Percentiles rank a stretch among this genome's conserved stretches.
Conservation (phyloP, 2,329 filamentous ascomycete species). For the Fusarium sulawesiense region DNA sequence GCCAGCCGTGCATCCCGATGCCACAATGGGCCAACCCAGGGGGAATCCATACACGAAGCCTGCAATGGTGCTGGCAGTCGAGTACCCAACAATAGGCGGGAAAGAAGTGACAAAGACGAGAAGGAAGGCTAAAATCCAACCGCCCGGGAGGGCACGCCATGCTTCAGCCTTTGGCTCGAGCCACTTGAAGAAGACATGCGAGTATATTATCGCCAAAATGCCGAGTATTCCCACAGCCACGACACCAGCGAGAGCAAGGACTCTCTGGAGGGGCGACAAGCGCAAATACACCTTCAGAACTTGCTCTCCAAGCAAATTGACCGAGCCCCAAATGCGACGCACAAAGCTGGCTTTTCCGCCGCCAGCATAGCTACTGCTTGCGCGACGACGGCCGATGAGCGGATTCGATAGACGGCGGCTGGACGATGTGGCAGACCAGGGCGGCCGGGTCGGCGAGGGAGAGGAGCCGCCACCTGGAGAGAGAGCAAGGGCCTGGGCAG, state of each 20-base stretch:
- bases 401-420: conserved; percentile 57
- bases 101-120: conserved; percentile 83
- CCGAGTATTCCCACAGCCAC: conserved; percentile 65
- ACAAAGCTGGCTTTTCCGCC: conserved; percentile 43
- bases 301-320: conserved; percentile 58
- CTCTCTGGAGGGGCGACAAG: conserved; percentile 70
- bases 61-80: conserved; percentile 70
- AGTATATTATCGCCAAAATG: conserved; percentile 80
- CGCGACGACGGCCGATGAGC: conserved; percentile 48
- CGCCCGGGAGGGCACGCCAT: conserved; percentile 79
- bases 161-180: conserved; percentile 78
- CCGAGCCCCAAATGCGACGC: conserved; percentile 51
- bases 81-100: conserved; percentile 89
- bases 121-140: conserved; percentile 80
- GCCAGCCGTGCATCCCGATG: conserved; percentile 80
- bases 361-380: conserved; percentile 20
- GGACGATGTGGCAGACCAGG: conserved; percentile 39
- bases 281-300: conserved; percentile 63
- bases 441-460: conserved; percentile 48
- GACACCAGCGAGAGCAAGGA: conserved; percentile 64
- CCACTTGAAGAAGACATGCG: conserved; percentile 80
- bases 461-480: conserved; percentile 51
- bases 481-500: conserved; percentile 62
- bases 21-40: conserved; percentile 83
- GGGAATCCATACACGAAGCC: conserved; percentile 68